Percentiles rank a stretch among this genome's conserved stretches.
phyloP scores from a whole-genome alignment of 345 rosid genomes.

The Melaleuca alternifolia region DNA sequence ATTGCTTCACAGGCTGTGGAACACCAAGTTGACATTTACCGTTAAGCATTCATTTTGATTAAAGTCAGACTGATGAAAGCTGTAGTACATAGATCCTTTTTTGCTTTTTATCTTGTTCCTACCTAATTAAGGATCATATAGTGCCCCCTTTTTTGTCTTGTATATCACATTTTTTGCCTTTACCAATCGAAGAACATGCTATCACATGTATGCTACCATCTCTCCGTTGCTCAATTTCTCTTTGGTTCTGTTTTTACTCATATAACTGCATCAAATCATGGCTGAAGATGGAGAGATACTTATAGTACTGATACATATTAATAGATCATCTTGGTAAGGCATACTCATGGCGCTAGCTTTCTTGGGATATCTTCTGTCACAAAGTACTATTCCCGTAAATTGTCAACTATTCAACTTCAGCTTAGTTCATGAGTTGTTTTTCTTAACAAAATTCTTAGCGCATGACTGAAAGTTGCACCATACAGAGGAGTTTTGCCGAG shows the following conservation, averaged over 20 bases:
- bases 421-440: neutral
- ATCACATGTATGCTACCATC: neutral
- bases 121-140: neutral
- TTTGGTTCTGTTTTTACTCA: neutral
- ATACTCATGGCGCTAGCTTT: neutral
- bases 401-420: neutral
- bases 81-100: neutral
- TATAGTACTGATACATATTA: neutral
- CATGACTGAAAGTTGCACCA: neutral
- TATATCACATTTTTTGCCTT: neutral
- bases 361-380: neutral
- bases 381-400: neutral
- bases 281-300: neutral
- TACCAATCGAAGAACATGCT: neutral
- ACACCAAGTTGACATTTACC: neutral
- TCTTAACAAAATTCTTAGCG: neutral
- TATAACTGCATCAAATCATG: neutral
- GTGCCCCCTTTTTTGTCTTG: neutral
- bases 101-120: neutral
- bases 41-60: neutral
- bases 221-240: neutral
- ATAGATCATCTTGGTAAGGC: neutral
- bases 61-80: neutral
- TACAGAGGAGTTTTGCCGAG: conserved; percentile 85
- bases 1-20: neutral